Evolutionary conservation across 495 filamentous ascomycete genomes (phyloP).

Genomic region (Penicillium soppii): DNA sequence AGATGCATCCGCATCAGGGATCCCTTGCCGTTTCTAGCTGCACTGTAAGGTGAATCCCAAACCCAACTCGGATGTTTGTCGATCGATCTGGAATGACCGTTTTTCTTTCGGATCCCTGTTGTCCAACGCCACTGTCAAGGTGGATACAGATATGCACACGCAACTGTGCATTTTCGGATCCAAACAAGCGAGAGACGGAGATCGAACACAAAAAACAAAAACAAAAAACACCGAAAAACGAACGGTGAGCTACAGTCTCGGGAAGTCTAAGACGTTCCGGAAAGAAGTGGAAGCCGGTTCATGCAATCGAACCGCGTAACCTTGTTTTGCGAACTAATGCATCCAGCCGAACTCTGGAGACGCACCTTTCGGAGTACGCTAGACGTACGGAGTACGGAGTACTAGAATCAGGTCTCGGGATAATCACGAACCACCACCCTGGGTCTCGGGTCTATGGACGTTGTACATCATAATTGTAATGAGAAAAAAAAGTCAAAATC

Average conservation of each 20-base stretch:
- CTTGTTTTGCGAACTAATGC: slow-evolving; percentile 32
- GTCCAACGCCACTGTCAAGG: background rate
- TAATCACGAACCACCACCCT: slow-evolving; percentile 13
- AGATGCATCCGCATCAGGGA: slow-evolving; percentile 3
- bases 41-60: slow-evolving; percentile 3
- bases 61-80: background rate
- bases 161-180: background rate
- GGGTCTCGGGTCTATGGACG: slow-evolving; percentile 8
- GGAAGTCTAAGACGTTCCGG: slow-evolving; percentile 7
- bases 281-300: slow-evolving; percentile 20
- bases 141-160: background rate
- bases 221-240: background rate
- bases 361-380: slow-evolving; percentile 1
- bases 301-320: slow-evolving; percentile 28
- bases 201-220: background rate
- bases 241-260: background rate
- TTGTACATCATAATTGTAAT: too few species aligned
- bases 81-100: slow-evolving; percentile 6
- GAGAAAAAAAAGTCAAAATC: too few species aligned
- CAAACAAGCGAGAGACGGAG: background rate
- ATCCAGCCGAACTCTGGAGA: slow-evolving; percentile 35
- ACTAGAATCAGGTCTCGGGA: slow-evolving; percentile 1
- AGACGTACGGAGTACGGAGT: background rate
- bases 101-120: background rate
- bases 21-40: background rate